Evolutionary conservation across 2,329 filamentous ascomycete species (phyloP).

Genomic region (Cercospora brassicicola): DNA sequence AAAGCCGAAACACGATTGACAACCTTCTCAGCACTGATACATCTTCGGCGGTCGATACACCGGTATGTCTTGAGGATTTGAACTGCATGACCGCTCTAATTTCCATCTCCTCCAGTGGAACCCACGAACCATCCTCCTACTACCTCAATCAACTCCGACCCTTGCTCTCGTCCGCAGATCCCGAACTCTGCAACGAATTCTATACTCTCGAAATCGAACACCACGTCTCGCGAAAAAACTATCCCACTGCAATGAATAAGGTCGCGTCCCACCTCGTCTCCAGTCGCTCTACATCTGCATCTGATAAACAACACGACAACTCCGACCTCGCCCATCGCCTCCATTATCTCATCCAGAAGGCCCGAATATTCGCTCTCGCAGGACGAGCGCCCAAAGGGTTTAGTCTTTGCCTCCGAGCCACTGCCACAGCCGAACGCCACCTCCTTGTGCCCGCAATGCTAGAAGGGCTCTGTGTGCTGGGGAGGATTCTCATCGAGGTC

Average conservation of each 20-base stretch:
- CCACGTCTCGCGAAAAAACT: conserved; percentile 49
- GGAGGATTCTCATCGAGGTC: conserved; percentile 67
- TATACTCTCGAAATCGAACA: conserved; percentile 62
- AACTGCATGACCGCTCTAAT: neutral
- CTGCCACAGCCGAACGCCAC: conserved; percentile 69
- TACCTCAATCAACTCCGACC: conserved; percentile 59
- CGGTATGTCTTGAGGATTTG: conserved; percentile 37
- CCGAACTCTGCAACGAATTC: conserved; percentile 61
- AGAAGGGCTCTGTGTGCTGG: conserved; percentile 67
- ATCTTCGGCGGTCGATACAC: conserved; percentile 63
- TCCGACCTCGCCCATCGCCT: conserved; percentile 66
- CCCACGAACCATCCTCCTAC: conserved; percentile 58
- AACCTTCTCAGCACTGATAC: conserved; percentile 66
- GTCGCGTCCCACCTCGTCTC: conserved; percentile 53
- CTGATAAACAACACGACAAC: neutral
- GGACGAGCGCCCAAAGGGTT: conserved; percentile 73
- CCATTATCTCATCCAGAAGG: conserved; percentile 71
- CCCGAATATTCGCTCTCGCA: conserved; percentile 65
- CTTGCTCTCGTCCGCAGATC: conserved; percentile 47
- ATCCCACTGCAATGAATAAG: conserved; percentile 52
- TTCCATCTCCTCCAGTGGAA: conserved; percentile 45
- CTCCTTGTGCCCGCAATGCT: conserved; percentile 70
- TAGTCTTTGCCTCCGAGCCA: conserved; percentile 72
- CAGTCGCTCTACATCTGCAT: neutral
- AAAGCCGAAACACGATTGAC: conserved; percentile 75